These are phyloP conservation scores for Myriosclerotinia scirpicola DNA, from an alignment of 2,329 filamentous ascomycete genomes.

Conservation along the genomic window DNA sequence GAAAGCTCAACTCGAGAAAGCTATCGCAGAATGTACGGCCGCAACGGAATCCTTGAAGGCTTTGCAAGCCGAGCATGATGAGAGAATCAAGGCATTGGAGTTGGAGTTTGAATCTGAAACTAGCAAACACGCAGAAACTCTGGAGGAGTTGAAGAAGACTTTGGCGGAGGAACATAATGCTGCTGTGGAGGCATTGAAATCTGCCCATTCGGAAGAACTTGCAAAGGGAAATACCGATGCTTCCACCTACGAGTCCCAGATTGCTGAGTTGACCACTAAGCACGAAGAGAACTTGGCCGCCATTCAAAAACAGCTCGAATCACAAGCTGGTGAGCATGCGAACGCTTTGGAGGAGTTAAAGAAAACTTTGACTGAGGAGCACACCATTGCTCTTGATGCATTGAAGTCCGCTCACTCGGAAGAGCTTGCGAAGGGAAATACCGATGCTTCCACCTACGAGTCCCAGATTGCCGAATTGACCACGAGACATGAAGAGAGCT, in stretches of 20 bases:
- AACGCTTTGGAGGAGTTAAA: constrained; percentile 50
- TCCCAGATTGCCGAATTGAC: constrained; percentile 53
- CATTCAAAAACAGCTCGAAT: constrained; percentile 56
- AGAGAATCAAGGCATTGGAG: constrained; percentile 7
- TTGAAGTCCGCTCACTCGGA: constrained; percentile 54
- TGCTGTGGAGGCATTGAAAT: constrained; percentile 51
- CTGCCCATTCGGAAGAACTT: constrained; percentile 52
- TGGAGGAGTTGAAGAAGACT: constrained; percentile 51
- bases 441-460: constrained; percentile 49
- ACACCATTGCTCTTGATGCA: constrained; percentile 50
- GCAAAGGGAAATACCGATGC: constrained; percentile 48
- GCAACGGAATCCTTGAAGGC: constrained; percentile 35
- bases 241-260: constrained; percentile 49
- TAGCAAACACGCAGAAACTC: constrained; percentile 31
- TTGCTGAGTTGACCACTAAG: constrained; percentile 51
- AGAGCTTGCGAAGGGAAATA: constrained; percentile 50
- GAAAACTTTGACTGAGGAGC: constrained; percentile 51
- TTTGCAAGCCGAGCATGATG: constrained; percentile 41
- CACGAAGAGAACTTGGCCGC: constrained; percentile 52
- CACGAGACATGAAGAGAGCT: constrained; percentile 49
- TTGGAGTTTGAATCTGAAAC: constrained; percentile 12
- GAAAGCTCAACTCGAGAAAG: constrained; percentile 45
- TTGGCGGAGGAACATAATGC: constrained; percentile 53
- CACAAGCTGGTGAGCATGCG: constrained; percentile 27
- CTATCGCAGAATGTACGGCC: constrained; percentile 39